Conservation (phyloP, 306 rosid genomes). For the Rosa lucieae region DNA sequence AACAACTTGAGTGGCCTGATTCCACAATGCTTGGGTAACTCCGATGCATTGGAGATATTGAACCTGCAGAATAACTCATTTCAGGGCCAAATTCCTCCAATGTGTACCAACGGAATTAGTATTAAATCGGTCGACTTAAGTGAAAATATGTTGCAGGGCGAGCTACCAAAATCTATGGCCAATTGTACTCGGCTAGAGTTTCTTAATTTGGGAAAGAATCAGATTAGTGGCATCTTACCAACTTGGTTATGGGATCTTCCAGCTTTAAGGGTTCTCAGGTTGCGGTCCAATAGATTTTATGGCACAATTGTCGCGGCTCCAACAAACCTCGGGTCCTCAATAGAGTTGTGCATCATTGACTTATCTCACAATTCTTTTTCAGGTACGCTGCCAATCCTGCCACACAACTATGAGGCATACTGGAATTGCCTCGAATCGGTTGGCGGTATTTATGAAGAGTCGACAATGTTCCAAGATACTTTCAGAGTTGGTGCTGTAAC, state of each 20-base stretch:
- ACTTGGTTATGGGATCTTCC: constrained; percentile 30
- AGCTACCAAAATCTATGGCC: constrained; percentile 15
- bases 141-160: constrained; percentile 3
- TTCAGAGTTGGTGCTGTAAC: not conserved
- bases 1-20: not conserved
- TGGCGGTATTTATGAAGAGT: not conserved
- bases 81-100: not conserved
- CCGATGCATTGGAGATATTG: not conserved
- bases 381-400: not conserved
- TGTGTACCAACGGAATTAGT: not conserved
- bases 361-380: constrained; percentile 9
- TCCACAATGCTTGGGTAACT: not conserved
- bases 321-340: not conserved
- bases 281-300: constrained; percentile 17
- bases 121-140: not conserved
- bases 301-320: constrained; percentile 3
- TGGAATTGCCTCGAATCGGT: not conserved
- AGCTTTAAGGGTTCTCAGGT: not conserved
- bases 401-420: not conserved
- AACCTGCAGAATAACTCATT: not conserved
- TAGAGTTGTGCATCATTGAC: constrained; percentile 6
- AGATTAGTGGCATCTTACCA: constrained; percentile 29
- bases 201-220: not conserved
- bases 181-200: constrained; percentile 1
- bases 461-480: not conserved